Percentiles rank a stretch among this genome's conserved stretches.
phyloP scores from a whole-genome alignment of 352 stramenopile species.

The Thalassiosira livingstoniorum region DNA sequence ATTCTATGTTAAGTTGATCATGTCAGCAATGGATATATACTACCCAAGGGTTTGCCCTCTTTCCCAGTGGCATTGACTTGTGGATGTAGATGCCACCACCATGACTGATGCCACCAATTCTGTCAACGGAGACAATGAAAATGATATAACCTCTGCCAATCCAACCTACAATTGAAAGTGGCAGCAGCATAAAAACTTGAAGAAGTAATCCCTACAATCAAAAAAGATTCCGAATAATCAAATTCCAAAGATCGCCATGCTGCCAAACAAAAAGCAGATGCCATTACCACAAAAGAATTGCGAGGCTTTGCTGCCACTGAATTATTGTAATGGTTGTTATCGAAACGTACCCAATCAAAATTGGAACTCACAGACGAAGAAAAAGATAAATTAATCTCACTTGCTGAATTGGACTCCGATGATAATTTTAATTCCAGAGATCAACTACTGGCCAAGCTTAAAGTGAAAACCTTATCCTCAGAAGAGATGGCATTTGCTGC shows the following conservation, averaged over 20 bases:
- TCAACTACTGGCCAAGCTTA: slow-evolving; percentile 73
- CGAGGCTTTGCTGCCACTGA: slow-evolving; percentile 14
- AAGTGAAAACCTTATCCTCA: slow-evolving; percentile 67
- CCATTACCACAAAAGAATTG: slow-evolving; percentile 29
- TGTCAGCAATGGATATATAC: too few species aligned
- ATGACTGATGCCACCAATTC: too few species aligned
- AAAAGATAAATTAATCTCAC: slow-evolving; percentile 28
- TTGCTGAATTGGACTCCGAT: slow-evolving; percentile 58
- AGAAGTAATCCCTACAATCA: neutral
- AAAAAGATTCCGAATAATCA: slow-evolving; percentile 27
- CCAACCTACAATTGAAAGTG: slow-evolving; percentile 5
- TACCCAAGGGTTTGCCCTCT: too few species aligned
- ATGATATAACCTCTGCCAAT: too few species aligned
- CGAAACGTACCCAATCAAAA: neutral
- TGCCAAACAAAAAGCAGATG: slow-evolving; percentile 62
- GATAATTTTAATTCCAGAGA: slow-evolving; percentile 71
- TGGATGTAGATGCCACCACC: too few species aligned
- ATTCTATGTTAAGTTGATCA: too few species aligned
- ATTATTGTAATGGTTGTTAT: slow-evolving; percentile 31
- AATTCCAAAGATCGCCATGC: slow-evolving; percentile 73
- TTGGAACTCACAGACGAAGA: slow-evolving; percentile 17
- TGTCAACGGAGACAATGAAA: too few species aligned
- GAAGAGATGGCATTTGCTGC: slow-evolving; percentile 54
- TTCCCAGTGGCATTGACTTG: too few species aligned
- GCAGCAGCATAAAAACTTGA: slow-evolving; percentile 26